These are phyloP conservation scores for Trichoderma asperellum DNA, from an alignment of 2,329 filamentous ascomycete species.

Conservation along the genomic window DNA sequence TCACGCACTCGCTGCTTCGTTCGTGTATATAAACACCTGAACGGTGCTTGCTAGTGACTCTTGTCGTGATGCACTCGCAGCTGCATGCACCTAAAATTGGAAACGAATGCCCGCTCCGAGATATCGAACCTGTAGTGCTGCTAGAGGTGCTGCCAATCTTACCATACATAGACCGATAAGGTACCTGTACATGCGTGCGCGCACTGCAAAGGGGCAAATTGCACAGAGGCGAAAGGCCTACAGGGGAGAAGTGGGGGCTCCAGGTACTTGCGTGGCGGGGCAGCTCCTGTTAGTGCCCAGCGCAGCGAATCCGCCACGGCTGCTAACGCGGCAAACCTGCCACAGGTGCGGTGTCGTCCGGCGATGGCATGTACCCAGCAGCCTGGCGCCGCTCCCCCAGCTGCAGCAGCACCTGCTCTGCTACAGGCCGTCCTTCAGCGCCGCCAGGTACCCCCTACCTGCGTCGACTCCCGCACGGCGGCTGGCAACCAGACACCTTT, in stretches of 20 bases:
- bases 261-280: slow-evolving; percentile 21
- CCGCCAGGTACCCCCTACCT: slow-evolving; percentile 3
- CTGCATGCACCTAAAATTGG: background rate
- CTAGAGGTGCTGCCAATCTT: no score
- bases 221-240: slow-evolving; percentile 2
- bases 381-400: background rate
- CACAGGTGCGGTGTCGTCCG: background rate
- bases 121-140: background rate
- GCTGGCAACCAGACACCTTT: background rate
- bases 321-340: background rate
- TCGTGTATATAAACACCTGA: background rate
- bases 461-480: background rate
- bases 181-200: background rate
- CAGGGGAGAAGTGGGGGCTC: slow-evolving; percentile 8
- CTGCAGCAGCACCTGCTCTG: slow-evolving; percentile 15
- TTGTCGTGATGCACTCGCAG: background rate
- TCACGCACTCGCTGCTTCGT: background rate
- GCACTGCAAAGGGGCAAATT: slow-evolving; percentile 24
- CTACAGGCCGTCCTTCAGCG: background rate
- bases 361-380: background rate
- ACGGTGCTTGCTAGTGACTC: no score
- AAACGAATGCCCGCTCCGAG: background rate
- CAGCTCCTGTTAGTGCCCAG: slow-evolving; percentile 8
- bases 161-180: background rate
- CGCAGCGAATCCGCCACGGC: background rate